Conservation (phyloP, 2,329 filamentous ascomycete genomes). For the Aspergillus ochraceus region DNA sequence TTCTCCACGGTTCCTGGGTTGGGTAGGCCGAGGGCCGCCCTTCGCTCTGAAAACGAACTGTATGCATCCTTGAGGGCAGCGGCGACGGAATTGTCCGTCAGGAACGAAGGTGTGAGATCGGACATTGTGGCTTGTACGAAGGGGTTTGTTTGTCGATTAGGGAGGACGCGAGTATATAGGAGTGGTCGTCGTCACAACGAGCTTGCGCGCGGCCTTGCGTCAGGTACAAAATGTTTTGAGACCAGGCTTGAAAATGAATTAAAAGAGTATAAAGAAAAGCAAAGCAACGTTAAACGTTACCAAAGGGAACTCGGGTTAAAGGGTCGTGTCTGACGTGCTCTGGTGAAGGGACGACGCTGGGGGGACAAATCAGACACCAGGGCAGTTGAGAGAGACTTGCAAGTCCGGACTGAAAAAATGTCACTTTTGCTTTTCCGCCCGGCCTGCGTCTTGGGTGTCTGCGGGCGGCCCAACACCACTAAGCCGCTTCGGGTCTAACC, state of each 20-base stretch:
- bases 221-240: constrained; percentile 28
- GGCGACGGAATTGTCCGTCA: constrained; percentile 73
- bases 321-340: constrained; percentile 26
- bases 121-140: constrained; percentile 37
- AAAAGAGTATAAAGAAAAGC: background rate
- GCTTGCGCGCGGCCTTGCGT: constrained; percentile 23
- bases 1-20: constrained; percentile 93
- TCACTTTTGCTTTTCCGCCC: constrained; percentile 28
- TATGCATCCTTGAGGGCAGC: constrained; percentile 73
- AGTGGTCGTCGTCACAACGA: constrained; percentile 25
- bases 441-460: constrained; percentile 30
- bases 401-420: constrained; percentile 30
- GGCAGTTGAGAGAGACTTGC: constrained; percentile 9
- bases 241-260: constrained; percentile 26
- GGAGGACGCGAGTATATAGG: constrained; percentile 3
- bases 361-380: constrained; percentile 17
- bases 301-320: background rate
- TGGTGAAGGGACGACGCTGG: constrained; percentile 15
- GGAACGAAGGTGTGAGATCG: constrained; percentile 57
- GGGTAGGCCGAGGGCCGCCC: constrained; percentile 80
- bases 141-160: constrained; percentile 14
- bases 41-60: constrained; percentile 77
- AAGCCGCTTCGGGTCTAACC: constrained; percentile 16
- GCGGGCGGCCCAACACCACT: constrained; percentile 21
- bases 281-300: background rate